Conservation (phyloP, 2,329 filamentous ascomycete genomes). For the Didymella glomerata region DNA sequence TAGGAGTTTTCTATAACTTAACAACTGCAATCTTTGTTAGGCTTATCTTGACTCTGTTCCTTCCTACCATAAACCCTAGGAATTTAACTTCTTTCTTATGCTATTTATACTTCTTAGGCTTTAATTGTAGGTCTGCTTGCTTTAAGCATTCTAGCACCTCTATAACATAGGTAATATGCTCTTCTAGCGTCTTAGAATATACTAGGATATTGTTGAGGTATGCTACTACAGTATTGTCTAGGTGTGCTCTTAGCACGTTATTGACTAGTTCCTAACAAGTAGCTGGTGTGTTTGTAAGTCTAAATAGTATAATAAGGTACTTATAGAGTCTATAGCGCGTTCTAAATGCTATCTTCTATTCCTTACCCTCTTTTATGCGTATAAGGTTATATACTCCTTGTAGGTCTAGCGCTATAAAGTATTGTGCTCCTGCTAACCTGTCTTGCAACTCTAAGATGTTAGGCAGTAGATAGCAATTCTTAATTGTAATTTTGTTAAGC, state of each 20-base stretch:
- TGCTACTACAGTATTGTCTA: background rate
- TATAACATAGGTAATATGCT: background rate
- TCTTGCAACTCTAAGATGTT: background rate
- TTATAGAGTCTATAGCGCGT: background rate
- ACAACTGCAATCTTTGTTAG: too few relatives aligned
- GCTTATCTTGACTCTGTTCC: conserved; percentile 1
- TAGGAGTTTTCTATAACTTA: too few relatives aligned
- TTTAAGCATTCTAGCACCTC: background rate
- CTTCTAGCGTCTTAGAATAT: background rate
- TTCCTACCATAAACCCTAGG: background rate
- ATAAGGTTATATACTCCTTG: conserved; percentile 1
- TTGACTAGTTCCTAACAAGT: background rate
- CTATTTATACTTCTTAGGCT: background rate
- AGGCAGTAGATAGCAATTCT: background rate
- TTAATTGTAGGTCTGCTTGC: background rate
- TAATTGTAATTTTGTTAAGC: background rate
- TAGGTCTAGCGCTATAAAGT: background rate
- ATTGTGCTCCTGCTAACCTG: background rate
- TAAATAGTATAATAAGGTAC: background rate
- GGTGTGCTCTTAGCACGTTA: background rate
- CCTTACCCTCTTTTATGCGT: background rate
- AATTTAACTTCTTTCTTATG: background rate
- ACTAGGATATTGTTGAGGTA: conserved; percentile 2
- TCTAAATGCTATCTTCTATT: conserved; percentile 1
- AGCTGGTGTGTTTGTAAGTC: conserved; percentile 1